Conservation (phyloP, 306 rosid species). For the Casuarina glauca region DNA sequence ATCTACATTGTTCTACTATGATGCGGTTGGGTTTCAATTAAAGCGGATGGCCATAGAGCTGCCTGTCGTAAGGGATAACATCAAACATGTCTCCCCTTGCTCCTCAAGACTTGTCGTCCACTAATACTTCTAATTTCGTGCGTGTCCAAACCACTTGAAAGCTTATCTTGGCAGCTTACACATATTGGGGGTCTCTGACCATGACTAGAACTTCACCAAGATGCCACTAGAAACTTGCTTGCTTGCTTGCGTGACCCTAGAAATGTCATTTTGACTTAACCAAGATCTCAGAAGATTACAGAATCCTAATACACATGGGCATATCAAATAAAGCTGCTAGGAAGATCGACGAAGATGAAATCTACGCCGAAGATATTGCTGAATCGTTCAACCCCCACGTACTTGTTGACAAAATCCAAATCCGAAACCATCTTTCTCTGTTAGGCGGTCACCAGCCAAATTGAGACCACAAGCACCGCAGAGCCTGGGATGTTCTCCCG, state of each 20-base stretch:
- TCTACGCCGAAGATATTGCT: slow-evolving; percentile 1
- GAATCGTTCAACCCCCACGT: slow-evolving; percentile 13
- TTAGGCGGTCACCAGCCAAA: background rate
- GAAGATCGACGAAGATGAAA: background rate
- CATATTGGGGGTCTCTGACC: slow-evolving; percentile 40
- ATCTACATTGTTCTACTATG: slow-evolving; percentile 17
- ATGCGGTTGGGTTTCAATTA: slow-evolving; percentile 35
- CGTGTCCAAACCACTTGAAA: slow-evolving; percentile 27
- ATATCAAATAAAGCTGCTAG: slow-evolving; percentile 27
- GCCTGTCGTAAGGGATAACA: slow-evolving; percentile 26
- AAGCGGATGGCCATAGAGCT: slow-evolving; percentile 15
- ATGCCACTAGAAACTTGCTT: slow-evolving; percentile 28
- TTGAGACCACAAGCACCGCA: background rate
- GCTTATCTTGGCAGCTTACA: slow-evolving; percentile 25
- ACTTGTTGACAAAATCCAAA: background rate
- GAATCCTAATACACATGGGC: slow-evolving; percentile 56
- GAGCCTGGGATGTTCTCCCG: background rate
- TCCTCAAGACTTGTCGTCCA: background rate
- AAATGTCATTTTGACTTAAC: slow-evolving; percentile 3
- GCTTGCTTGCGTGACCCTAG: background rate
- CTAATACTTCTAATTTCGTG: background rate
- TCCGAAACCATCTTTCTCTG: no score
- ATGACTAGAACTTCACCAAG: slow-evolving; percentile 36
- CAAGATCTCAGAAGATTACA: slow-evolving; percentile 32
- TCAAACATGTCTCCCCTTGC: slow-evolving; percentile 27